Percentiles rank a stretch among this genome's conserved stretches.
These are phyloP conservation scores for Epichloe gansuensis DNA, from an alignment of 2,329 filamentous ascomycete genomes.

Conservation along the genomic window DNA sequence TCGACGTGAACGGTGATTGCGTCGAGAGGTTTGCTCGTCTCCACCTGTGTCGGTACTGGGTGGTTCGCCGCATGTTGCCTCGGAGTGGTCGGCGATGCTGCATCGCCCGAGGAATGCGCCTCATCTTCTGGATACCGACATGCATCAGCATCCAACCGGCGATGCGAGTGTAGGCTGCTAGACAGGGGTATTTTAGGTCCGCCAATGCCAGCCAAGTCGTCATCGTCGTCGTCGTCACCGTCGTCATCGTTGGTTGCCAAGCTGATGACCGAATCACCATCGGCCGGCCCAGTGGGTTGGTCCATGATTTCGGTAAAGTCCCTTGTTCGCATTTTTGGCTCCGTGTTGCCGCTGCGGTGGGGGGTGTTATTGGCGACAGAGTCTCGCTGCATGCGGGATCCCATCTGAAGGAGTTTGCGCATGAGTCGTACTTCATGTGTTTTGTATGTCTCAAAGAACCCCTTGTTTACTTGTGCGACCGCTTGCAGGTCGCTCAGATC, in stretches of 20 bases:
- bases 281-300: neutral
- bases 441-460: constrained; percentile 33
- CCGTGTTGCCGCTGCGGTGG: constrained; percentile 12
- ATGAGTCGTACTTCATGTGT: constrained; percentile 28
- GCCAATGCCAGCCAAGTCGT: constrained; percentile 7
- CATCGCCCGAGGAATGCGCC: neutral
- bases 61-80: constrained; percentile 4
- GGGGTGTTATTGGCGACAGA: neutral
- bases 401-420: constrained; percentile 22
- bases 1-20: constrained; percentile 6
- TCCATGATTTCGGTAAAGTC: constrained; percentile 20
- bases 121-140: constrained; percentile 1
- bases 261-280: neutral
- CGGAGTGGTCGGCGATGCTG: constrained; percentile 6
- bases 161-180: neutral
- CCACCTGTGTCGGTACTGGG: neutral
- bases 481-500: constrained; percentile 29
- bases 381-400: constrained; percentile 6
- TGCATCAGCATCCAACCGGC: neutral
- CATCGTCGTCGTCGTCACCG: constrained; percentile 17
- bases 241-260: neutral
- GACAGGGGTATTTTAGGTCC: neutral
- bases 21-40: constrained; percentile 4
- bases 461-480: constrained; percentile 27
- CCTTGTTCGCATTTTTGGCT: constrained; percentile 22